phyloP scores from a whole-genome alignment of 495 filamentous ascomycete species.

The Penicillium silybi region DNA sequence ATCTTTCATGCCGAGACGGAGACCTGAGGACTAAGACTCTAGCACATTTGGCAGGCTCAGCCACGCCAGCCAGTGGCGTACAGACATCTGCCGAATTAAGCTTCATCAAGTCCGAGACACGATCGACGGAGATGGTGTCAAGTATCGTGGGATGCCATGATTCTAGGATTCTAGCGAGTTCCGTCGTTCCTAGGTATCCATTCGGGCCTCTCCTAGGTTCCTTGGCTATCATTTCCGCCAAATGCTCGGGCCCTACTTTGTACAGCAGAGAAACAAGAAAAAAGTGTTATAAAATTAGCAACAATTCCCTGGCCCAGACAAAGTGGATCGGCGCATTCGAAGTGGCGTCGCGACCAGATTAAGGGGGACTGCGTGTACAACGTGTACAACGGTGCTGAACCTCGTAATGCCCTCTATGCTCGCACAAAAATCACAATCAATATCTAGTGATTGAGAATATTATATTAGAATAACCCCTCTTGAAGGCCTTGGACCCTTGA shows the following conservation, averaged over 20 bases:
- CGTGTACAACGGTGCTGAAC: neutral
- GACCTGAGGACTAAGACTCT: neutral
- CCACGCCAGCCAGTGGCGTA: slow-evolving; percentile 5
- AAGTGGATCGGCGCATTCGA: slow-evolving; percentile 6
- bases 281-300: slow-evolving; percentile 14
- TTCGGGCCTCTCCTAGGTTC: neutral
- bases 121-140: slow-evolving; percentile 11
- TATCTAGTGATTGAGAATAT: no score
- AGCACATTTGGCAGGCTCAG: neutral
- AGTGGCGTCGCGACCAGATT: slow-evolving; percentile 14
- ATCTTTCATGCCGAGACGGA: no score
- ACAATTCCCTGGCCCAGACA: neutral
- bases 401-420: no score
- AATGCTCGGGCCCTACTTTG: neutral
- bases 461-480: no score
- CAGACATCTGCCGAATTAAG: slow-evolving; percentile 14
- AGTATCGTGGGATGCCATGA: neutral
- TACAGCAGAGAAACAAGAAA: neutral
- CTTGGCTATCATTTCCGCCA: neutral
- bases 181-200: neutral
- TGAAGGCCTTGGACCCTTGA: neutral
- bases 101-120: slow-evolving; percentile 26
- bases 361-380: neutral
- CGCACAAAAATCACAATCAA: no score
- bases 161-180: neutral